phyloP scores from a whole-genome alignment of 805 yeast genomes.

The Starmerella bombicola region DNA sequence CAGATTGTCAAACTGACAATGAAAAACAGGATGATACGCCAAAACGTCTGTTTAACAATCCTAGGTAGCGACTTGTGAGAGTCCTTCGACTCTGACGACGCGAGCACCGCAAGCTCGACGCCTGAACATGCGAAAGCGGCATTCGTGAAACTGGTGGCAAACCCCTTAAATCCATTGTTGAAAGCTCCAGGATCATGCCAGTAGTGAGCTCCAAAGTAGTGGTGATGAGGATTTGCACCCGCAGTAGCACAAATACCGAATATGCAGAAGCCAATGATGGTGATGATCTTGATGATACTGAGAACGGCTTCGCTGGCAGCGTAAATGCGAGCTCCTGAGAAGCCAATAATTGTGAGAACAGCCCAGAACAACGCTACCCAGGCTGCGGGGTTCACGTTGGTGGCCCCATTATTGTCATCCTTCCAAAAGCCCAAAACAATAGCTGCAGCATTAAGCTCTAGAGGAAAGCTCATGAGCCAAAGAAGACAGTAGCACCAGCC shows the following conservation, averaged over 20 bases:
- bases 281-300: constrained; percentile 41
- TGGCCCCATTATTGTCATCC: constrained; percentile 46
- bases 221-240: constrained; percentile 50
- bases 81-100: constrained; percentile 62
- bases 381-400: constrained; percentile 40
- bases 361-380: constrained; percentile 44
- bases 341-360: constrained; percentile 35
- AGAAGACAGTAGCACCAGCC: constrained; percentile 56
- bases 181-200: constrained; percentile 54
- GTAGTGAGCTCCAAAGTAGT: constrained; percentile 44
- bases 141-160: constrained; percentile 50
- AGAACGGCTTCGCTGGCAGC: constrained; percentile 53
- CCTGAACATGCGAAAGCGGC: constrained; percentile 66
- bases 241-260: constrained; percentile 41
- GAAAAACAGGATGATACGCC: constrained; percentile 67
- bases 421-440: constrained; percentile 42
- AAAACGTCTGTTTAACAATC: constrained; percentile 70
- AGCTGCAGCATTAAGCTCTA: constrained; percentile 50
- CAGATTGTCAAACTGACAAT: constrained; percentile 43
- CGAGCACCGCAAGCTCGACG: constrained; percentile 58
- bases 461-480: constrained; percentile 48
- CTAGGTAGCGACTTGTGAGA: constrained; percentile 57
- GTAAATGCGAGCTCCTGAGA: constrained; percentile 42
- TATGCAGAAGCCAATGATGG: constrained; percentile 46
- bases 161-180: constrained; percentile 54